Evolutionary conservation across 208 protist species (phyloP), one percentile per base, ranked within the genome.

Genomic region (Herpetomonas samuelpessoai): DNA sequence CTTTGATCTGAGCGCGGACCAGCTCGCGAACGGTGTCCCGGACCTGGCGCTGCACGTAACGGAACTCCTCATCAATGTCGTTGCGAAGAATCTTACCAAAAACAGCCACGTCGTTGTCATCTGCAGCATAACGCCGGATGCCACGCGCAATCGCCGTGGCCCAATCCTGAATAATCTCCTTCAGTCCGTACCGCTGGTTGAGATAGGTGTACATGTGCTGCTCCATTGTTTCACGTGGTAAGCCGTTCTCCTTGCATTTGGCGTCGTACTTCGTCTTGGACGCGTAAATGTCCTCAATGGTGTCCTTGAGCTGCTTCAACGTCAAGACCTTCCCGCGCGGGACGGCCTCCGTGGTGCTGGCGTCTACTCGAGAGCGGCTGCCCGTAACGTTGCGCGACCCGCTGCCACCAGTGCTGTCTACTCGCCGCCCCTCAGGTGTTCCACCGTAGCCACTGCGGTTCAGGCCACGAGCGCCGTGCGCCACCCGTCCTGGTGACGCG

Each of bases 201-300:
- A 97, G 75, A 64, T 82, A 96, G 10, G 90, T 97, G 73, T 95
- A 92, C 72, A 97, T 85, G 78, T 97, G 87, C 65, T 97, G 86
- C 71, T 97, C 86, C 86, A 98, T 90, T 21, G 92, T 97, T 69
- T 97, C 88, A 29, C 74, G 74, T 21, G 91, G 90, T 9, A 96
- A 68, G 39, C 83, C 57, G 41, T 54, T 77, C 30, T 83, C 71
- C 18, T 55, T 61, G 70, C 88, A 96, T 53, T 90, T 95, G n/a
- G 68, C 59, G 56, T 98, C 91, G 64, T 91, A 93, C 63, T 90
- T 91, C 16, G 57, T 59, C 71, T 96, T 97, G 26, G 88, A 94
- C 19, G 76, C 71, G 68, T 96, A 96, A 29, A 97, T 93, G 27
- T 86, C 84, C 25, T 91, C 90, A 30, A 97, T 92, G 45, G 82